Base-by-base conservation (phyloP, 192 early-diverging fungal species). In the Linderina pennispora region DNA sequence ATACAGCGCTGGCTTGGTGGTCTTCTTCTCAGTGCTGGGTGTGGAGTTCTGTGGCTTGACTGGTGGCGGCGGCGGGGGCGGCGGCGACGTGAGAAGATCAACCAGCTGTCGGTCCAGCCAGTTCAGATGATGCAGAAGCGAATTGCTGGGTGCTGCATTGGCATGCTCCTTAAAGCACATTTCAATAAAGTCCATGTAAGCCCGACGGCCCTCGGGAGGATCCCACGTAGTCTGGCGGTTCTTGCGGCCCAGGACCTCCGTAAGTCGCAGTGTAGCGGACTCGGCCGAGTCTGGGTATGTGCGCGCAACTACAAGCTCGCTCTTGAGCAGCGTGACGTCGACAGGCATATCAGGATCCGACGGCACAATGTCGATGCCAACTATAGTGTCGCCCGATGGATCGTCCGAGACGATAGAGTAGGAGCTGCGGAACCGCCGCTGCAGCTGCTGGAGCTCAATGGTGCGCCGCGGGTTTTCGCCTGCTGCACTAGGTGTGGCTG, bases 21-120 rank as follows among this genome's bases (percentile, higher is more conserved):
- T 40, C 6, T 40, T 1, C 17, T 35, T 48, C 3, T 36, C 46
- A 16, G 18, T 31, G 9, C 16, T 17, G 17, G 15, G 3, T 52
- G 23, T 58, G 53, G 38, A 55, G 67, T 24, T 53, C 69, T 24
- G 58, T 46, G 25, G 35, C 36, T 22, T 23, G 28, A 22, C 42
- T 23, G 55, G 25, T 36, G 50, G 42, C 25, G 52, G 45, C n/a
- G 31, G 53, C 3, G 59, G 55, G 16, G 19, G 18, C 13, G 50
- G n/a, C n/a, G n/a, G n/a, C n/a, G n/a, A n/a, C 6, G 6, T 17
- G 20, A 50, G 24, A 43, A 23, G 11, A 61, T 7, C 40, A 70
- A 53, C 49, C 3, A 77, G 45, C 50, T 65, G 44, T 9, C 67
- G 76, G 14, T 77, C 76, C 2, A 77, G 62, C 76, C 76, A 77